Conservation (phyloP, 345 rosid genomes). For the Litchi chinensis region DNA sequence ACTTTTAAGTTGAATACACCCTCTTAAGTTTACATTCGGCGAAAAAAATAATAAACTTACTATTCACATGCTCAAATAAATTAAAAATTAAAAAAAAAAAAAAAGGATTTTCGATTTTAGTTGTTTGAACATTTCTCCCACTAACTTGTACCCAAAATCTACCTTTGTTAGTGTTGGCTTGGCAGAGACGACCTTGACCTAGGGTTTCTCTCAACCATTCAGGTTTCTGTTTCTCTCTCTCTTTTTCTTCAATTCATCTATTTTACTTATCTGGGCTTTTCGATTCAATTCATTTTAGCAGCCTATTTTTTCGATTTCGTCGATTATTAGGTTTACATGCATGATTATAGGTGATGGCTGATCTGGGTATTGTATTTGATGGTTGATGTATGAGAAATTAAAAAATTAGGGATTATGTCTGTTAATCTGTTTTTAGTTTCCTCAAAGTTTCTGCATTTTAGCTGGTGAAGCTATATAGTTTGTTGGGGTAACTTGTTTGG, state of each 20-base stretch:
- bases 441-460: background rate
- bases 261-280: too few relatives aligned
- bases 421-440: background rate
- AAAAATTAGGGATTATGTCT: background rate
- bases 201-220: slow-evolving; percentile 25
- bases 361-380: slow-evolving; percentile 29
- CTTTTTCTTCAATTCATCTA: background rate
- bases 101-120: background rate
- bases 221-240: slow-evolving; percentile 5
- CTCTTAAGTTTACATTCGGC: background rate
- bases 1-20: too few relatives aligned
- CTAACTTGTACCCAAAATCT: slow-evolving; percentile 10
- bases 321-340: slow-evolving; percentile 7
- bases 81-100: background rate
- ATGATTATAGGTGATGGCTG: slow-evolving; percentile 19
- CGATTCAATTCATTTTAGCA: slow-evolving; percentile 1
- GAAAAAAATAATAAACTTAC: slow-evolving; percentile 5
- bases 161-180: background rate
- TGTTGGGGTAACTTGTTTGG: background rate
- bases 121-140: slow-evolving; percentile 24
- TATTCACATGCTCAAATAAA: slow-evolving; percentile 17
- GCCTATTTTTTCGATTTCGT: background rate
- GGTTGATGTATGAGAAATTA: background rate
- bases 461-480: background rate
- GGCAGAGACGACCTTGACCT: background rate